phyloP scores from a whole-genome alignment of 192 early-diverging fungal genomes.

The Entomortierella chlamydospora region DNA sequence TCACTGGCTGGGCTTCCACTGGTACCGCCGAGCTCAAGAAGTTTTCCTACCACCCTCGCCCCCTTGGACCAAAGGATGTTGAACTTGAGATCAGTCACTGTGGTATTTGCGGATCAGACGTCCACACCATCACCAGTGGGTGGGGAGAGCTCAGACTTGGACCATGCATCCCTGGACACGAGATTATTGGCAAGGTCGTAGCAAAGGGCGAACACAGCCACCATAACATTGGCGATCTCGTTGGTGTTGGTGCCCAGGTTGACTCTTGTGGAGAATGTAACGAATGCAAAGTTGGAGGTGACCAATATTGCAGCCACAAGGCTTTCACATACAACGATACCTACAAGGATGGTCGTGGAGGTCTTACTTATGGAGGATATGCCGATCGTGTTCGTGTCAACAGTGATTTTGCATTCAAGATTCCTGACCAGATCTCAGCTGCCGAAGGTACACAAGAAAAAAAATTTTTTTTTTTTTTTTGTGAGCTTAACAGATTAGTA shows the following conservation, averaged over 20 bases:
- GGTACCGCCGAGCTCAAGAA: not conserved
- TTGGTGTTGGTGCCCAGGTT: conserved; percentile 57
- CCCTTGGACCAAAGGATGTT: conserved; percentile 57
- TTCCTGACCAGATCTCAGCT: conserved; percentile 62
- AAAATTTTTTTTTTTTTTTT: not conserved
- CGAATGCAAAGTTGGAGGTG: conserved; percentile 24
- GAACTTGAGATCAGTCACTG: conserved; percentile 67
- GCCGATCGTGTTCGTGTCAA: conserved; percentile 67
- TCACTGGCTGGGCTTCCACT: conserved; percentile 21
- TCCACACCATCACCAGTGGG: conserved; percentile 74
- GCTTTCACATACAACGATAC: conserved; percentile 65
- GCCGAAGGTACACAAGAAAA: conserved; percentile 53
- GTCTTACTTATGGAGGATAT: conserved; percentile 61
- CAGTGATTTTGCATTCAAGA: conserved; percentile 70
- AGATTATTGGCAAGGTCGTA: conserved; percentile 63
- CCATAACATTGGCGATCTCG: conserved; percentile 57
- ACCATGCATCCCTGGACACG: conserved; percentile 65
- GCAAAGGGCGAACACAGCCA: conserved; percentile 43
- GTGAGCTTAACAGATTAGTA: no score
- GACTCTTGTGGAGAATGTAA: conserved; percentile 45
- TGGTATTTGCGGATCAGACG: conserved; percentile 82
- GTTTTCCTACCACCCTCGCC: conserved; percentile 46
- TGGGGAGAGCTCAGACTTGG: conserved; percentile 60
- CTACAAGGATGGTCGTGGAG: conserved; percentile 62
- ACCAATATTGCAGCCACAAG: conserved; percentile 46